These are phyloP conservation scores for Boletus rufocinnamomeus DNA, from an alignment of 768 basidiomycete species.

Conservation along the genomic window DNA sequence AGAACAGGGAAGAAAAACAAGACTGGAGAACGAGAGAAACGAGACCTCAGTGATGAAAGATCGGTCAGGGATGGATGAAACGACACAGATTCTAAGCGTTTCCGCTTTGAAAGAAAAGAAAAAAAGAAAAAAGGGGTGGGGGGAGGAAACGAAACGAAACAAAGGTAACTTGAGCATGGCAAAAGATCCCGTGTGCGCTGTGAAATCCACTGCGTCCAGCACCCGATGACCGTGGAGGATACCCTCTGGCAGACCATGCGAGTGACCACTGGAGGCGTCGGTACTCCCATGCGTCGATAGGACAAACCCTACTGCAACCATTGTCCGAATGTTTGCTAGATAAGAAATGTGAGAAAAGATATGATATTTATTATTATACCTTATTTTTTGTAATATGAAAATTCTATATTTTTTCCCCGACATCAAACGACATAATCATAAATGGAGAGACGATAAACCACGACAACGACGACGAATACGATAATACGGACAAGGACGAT, in stretches of 20 bases:
- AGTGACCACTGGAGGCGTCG: not conserved
- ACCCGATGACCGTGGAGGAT: not conserved
- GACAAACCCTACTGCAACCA: not conserved
- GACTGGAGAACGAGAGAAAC: not conserved
- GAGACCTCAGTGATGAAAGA: not conserved
- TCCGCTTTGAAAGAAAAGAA: not conserved
- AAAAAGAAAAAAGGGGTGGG: too few species aligned
- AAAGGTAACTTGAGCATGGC: too few species aligned
- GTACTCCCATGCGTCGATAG: not conserved
- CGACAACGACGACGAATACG: not conserved
- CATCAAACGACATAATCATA: too few species aligned
- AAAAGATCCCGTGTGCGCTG: not conserved
- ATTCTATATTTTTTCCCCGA: not conserved
- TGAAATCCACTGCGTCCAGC: not conserved
- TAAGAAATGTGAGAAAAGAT: not conserved
- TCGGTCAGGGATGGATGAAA: not conserved
- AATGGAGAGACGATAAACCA: not conserved
- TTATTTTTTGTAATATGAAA: not conserved
- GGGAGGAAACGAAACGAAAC: not conserved
- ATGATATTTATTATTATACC: not conserved
- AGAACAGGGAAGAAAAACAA: not conserved
- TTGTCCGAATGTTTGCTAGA: not conserved
- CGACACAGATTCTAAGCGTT: not conserved
- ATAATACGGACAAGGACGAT: not conserved
- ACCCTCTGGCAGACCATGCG: not conserved